Conservation (phyloP, 257 asterid species). For the Handroanthus guayacan region DNA sequence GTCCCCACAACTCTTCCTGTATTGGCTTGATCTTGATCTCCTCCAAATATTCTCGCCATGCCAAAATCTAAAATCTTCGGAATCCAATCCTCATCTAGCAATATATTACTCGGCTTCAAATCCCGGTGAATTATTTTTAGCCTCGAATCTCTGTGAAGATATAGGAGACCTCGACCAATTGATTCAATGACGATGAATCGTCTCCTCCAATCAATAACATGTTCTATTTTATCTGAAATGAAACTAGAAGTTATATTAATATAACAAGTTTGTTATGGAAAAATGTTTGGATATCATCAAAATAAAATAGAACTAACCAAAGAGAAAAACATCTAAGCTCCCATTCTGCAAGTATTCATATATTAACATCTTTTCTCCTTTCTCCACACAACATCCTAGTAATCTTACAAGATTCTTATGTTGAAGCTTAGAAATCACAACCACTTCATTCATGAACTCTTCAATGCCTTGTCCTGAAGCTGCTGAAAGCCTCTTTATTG, state of each 20-base stretch:
- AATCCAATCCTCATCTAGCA: constrained; percentile 39
- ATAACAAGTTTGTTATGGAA: not conserved
- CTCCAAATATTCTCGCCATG: constrained; percentile 47
- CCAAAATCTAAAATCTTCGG: constrained; percentile 53
- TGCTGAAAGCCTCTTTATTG: constrained; percentile 49
- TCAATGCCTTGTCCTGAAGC: constrained; percentile 50
- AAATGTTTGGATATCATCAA: too few species aligned
- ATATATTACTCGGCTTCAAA: constrained; percentile 42
- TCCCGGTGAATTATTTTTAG: constrained; percentile 49
- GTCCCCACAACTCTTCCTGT: constrained; percentile 45
- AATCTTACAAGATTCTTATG: constrained; percentile 52
- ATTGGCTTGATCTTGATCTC: constrained; percentile 37
- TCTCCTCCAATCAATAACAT: constrained; percentile 36
- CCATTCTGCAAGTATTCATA: constrained; percentile 44
- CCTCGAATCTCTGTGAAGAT: constrained; percentile 51
- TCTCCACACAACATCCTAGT: constrained; percentile 47
- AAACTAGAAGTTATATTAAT: too few species aligned
- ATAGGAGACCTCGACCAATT: constrained; percentile 49
- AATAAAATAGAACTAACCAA: constrained; percentile 34
- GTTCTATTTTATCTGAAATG: constrained; percentile 23
- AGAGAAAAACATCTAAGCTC: constrained; percentile 45
- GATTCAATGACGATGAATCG: constrained; percentile 42
- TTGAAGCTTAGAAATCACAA: constrained; percentile 50
- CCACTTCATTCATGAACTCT: constrained; percentile 56
- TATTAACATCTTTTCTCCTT: constrained; percentile 45